These are phyloP conservation scores for Periconia digitata DNA, from an alignment of 2,329 filamentous ascomycete genomes.

Conservation along the genomic window DNA sequence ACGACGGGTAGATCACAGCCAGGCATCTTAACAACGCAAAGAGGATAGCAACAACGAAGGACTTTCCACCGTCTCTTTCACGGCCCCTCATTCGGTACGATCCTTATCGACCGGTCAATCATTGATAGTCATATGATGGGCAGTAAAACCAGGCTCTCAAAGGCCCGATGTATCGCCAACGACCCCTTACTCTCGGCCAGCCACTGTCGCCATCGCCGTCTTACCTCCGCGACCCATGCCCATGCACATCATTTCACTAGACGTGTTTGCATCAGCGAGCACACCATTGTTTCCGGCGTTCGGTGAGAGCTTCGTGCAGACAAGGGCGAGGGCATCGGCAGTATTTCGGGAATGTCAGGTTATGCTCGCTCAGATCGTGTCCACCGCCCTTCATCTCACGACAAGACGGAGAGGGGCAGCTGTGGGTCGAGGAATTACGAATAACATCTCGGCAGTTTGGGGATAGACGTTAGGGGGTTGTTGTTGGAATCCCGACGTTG, in stretches of 20 bases:
- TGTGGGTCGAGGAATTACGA: background rate
- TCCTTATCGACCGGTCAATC: background rate
- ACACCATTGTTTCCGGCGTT: background rate
- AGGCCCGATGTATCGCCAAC: background rate
- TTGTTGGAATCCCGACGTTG: too few relatives aligned
- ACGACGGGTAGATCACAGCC: too few relatives aligned
- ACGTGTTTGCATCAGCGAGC: background rate
- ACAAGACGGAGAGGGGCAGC: background rate
- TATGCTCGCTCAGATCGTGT: background rate
- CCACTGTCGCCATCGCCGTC: background rate
- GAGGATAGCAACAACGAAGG: too few relatives aligned
- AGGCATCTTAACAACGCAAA: too few relatives aligned
- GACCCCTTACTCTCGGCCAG: too few relatives aligned
- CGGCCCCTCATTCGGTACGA: too few relatives aligned
- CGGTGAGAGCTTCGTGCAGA: background rate
- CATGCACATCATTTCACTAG: background rate
- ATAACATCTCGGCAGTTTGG: too few relatives aligned
- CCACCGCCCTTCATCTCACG: background rate
- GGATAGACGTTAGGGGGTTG: too few relatives aligned
- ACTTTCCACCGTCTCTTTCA: too few relatives aligned
- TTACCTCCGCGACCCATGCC: background rate
- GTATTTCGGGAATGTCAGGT: background rate
- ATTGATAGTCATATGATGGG: background rate
- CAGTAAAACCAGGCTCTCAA: background rate
- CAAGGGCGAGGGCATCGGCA: background rate